These are phyloP conservation scores for Eucalyptus tenuipes DNA, from an alignment of 345 rosid species.

Conservation along the genomic window DNA sequence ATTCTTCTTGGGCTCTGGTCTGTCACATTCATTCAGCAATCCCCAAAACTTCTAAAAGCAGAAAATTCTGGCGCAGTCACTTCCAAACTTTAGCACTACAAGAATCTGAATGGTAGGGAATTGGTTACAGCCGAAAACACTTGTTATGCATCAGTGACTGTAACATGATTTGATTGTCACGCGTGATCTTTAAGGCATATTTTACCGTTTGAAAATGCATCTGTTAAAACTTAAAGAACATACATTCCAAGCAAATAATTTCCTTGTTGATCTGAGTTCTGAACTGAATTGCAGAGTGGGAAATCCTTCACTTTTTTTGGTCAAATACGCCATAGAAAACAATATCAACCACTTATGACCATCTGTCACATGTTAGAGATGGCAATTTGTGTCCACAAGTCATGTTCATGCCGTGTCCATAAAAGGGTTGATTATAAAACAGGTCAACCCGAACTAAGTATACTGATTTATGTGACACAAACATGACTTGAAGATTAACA, in stretches of 20 bases:
- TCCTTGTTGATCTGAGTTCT: not conserved
- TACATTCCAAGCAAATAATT: not conserved
- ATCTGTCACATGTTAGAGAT: not conserved
- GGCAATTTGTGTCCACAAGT: not conserved
- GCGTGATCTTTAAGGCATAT: not conserved
- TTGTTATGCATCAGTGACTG: not conserved
- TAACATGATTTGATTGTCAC: not conserved
- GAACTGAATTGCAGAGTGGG: not conserved
- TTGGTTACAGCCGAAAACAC: not conserved
- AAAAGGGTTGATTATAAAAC: not conserved
- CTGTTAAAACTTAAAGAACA: not conserved
- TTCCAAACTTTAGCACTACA: not conserved
- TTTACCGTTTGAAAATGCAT: not conserved
- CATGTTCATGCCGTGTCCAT: not conserved
- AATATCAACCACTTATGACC: not conserved
- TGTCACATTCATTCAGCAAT: not conserved
- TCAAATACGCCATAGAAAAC: not conserved
- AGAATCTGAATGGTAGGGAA: not conserved
- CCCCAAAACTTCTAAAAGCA: not conserved
- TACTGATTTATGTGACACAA: not conserved
- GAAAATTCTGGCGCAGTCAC: not conserved
- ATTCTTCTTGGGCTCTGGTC: not conserved
- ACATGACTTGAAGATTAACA: not conserved
- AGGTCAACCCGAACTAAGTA: not conserved
- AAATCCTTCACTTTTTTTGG: not conserved